A percentile compares a stretch with the other conserved stretches of the same genome.
These are phyloP conservation scores for Neofusicoccum sp. DNA, from an alignment of 2,329 filamentous ascomycete species.

Conservation along the genomic window DNA sequence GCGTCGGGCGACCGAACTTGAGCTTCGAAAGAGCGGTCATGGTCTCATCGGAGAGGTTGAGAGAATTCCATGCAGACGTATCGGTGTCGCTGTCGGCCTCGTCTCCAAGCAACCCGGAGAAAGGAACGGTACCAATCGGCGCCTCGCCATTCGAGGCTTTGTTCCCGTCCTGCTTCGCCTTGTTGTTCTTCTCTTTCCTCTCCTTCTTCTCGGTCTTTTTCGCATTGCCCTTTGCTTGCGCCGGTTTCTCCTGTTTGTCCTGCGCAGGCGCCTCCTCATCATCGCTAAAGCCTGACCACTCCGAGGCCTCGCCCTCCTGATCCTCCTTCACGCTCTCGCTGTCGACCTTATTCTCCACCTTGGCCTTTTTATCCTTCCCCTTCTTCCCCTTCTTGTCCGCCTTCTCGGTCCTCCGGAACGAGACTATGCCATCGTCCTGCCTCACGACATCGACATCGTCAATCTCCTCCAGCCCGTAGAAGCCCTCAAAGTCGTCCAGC, in stretches of 20 bases:
- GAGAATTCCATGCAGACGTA: slow-evolving; percentile 72
- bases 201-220: slow-evolving; percentile 27
- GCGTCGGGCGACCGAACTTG: slow-evolving; percentile 76
- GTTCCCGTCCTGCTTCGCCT: slow-evolving; percentile 25
- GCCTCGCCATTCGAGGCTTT: slow-evolving; percentile 28
- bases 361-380: slow-evolving; percentile 24
- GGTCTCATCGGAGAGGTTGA: slow-evolving; percentile 70
- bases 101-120: slow-evolving; percentile 55
- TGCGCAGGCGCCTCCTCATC: slow-evolving; percentile 34
- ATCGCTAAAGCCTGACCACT: slow-evolving; percentile 33
- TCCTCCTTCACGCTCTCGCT: slow-evolving; percentile 18
- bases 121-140: slow-evolving; percentile 49
- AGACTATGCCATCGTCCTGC: slow-evolving; percentile 50
- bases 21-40: slow-evolving; percentile 74
- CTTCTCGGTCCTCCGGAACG: slow-evolving; percentile 34
- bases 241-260: slow-evolving; percentile 22
- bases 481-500: slow-evolving; percentile 86
- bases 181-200: slow-evolving; percentile 27
- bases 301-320: slow-evolving; percentile 27
- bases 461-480: slow-evolving; percentile 88
- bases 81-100: slow-evolving; percentile 62
- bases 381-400: slow-evolving; percentile 24
- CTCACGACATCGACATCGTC: slow-evolving; percentile 84
- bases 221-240: background rate
- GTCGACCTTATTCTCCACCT: slow-evolving; percentile 25